Conservation (phyloP, 1,139 yeast species). For the Suhomyces chickasaworum region DNA sequence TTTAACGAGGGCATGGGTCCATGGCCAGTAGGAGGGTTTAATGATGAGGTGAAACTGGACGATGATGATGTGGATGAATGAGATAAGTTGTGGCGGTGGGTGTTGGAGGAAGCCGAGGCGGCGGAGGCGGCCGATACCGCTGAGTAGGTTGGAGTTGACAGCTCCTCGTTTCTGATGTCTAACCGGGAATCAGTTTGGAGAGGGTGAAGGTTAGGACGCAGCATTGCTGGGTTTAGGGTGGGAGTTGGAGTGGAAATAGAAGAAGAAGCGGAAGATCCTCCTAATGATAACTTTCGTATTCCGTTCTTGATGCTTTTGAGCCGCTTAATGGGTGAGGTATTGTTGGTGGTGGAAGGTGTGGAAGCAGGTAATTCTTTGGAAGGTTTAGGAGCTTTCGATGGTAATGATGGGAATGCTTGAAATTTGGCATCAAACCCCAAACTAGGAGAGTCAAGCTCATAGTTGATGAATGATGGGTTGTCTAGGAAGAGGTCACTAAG, state of each 20-base stretch:
- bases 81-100: slow-evolving; percentile 18
- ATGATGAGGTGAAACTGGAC: slow-evolving; percentile 12
- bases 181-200: slow-evolving; percentile 24
- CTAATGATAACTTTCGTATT: slow-evolving; percentile 35
- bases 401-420: slow-evolving; percentile 17
- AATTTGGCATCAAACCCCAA: slow-evolving; percentile 19
- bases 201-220: slow-evolving; percentile 26
- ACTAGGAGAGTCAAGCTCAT: slow-evolving; percentile 25
- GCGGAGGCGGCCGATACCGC: too few relatives aligned
- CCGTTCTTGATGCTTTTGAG: slow-evolving; percentile 44
- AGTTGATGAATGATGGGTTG: slow-evolving; percentile 14
- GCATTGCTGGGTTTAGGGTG: slow-evolving; percentile 9
- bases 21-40: slow-evolving; percentile 8
- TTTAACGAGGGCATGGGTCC: slow-evolving; percentile 5
- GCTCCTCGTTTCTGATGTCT: not conserved
- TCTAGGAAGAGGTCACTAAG: slow-evolving; percentile 18
- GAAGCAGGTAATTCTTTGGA: not conserved
- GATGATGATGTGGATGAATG: slow-evolving; percentile 18
- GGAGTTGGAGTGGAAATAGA: slow-evolving; percentile 6
- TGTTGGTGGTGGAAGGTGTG: slow-evolving; percentile 8
- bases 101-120: too few relatives aligned
- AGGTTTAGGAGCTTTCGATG: slow-evolving; percentile 2
- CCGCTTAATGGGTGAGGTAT: slow-evolving; percentile 34
- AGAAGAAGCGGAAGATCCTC: slow-evolving; percentile 13
- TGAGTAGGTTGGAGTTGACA: not conserved